phyloP scores from a whole-genome alignment of 352 stramenopile genomes.

The Pythium rhizo-oryzae region DNA sequence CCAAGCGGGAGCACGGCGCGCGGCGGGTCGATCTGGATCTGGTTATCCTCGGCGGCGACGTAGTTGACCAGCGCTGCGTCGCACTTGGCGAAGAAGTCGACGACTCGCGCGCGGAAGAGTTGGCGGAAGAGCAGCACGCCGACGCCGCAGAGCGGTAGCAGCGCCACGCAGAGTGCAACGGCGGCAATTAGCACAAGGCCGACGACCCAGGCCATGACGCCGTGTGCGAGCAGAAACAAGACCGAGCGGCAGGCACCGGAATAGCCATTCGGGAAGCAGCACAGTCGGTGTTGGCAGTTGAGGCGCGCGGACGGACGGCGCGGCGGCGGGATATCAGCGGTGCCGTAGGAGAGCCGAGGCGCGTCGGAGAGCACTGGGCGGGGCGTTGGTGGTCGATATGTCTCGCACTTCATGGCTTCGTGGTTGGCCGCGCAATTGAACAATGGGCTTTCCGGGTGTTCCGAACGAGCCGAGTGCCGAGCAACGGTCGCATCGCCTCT shows the following conservation, averaged over 20 bases:
- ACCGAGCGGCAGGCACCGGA: background rate
- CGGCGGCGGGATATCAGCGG: constrained; percentile 9
- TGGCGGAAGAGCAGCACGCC: constrained; percentile 26
- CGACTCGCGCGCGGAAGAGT: constrained; percentile 23
- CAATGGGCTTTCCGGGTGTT: too few relatives aligned
- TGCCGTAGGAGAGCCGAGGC: constrained; percentile 26
- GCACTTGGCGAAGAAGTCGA: constrained; percentile 21
- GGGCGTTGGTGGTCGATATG: background rate
- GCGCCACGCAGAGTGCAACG: constrained; percentile 13
- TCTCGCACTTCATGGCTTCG: background rate
- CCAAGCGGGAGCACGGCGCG: background rate
- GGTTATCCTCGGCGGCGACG: constrained; percentile 7
- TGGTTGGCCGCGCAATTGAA: background rate
- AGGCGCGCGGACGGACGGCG: background rate
- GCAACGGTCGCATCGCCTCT: background rate
- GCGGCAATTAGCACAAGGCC: constrained; percentile 9
- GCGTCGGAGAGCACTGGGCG: background rate
- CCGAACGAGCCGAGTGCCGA: too few relatives aligned
- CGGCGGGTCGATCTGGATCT: constrained; percentile 18
- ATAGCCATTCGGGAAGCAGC: background rate
- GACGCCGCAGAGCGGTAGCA: constrained; percentile 28
- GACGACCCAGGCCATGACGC: constrained; percentile 11
- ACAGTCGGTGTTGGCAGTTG: background rate
- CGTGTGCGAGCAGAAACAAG: constrained; percentile 27
- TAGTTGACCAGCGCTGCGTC: constrained; percentile 31